Conservation (phyloP, 31 red algal genomes). For the Porphyra umbilicalis region DNA sequence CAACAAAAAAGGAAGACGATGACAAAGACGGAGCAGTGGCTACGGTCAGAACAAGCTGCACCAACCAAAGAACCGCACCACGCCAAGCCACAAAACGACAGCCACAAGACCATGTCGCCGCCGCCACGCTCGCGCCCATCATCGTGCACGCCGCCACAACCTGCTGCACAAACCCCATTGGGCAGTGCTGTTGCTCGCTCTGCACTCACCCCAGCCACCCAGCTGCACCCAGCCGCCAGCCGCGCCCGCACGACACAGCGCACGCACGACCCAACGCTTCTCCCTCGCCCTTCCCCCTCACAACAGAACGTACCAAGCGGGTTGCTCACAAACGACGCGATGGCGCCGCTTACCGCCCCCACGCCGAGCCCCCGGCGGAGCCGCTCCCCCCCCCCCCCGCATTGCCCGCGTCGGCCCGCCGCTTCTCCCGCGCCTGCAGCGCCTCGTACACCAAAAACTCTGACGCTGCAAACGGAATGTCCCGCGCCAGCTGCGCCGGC, state of each 20-base stretch:
- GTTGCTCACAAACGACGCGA: constrained; percentile 45
- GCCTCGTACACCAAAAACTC: constrained; percentile 80
- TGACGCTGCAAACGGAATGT: constrained; percentile 66
- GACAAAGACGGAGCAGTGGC: background rate
- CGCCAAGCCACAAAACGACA: background rate
- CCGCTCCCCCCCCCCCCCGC: background rate
- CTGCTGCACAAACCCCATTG: too few relatives aligned
- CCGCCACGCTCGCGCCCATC: too few relatives aligned
- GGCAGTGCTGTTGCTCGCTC: too few relatives aligned
- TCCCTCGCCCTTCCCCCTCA: background rate
- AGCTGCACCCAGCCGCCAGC: too few relatives aligned
- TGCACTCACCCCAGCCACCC: too few relatives aligned
- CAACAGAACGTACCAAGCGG: constrained; percentile 5
- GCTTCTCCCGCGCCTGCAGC: constrained; percentile 14
- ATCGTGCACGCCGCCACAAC: too few relatives aligned
- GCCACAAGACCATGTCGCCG: background rate
- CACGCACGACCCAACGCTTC: background rate
- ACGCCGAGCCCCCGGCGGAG: constrained; percentile 15
- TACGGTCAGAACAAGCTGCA: background rate
- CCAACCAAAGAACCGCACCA: background rate
- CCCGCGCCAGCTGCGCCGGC: constrained; percentile 45
- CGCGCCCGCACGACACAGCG: background rate
- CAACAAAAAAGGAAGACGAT: background rate
- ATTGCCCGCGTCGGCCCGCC: background rate
- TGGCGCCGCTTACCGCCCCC: constrained; percentile 42